Evolutionary conservation across 2,329 filamentous ascomycete genomes (phyloP), one percentile per base, ranked within the genome.

Genomic region (Neonectria magnoliae): DNA sequence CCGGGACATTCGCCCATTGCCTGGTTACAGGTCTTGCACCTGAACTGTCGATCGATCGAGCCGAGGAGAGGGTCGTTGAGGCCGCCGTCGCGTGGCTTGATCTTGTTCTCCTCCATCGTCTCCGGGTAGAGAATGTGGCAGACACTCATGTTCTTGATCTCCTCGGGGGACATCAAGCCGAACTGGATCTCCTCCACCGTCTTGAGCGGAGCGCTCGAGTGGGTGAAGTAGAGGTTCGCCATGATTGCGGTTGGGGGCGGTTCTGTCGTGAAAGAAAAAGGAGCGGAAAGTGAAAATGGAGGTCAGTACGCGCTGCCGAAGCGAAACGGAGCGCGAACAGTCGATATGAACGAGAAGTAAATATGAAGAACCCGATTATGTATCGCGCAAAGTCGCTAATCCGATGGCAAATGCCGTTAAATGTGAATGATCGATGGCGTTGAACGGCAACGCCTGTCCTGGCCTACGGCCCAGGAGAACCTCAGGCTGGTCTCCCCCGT

Each of bases 111-210:
- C 78, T 99, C 96, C 96, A 99, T 98, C 29, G 96, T 98, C 85
- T 99, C 96, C n/a, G 96, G 94, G 78, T 98, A 98, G 80, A 96
- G 88, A 79, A 99, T 95, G 80, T 97, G 93, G 73, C 91, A 92
- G 69, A 98, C 95, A 82, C 94, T 98, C 93, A 98, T 97, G 76
- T 92, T 94, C 86, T 99, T 98, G 82, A 98, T 97, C 85, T 99
- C 97, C 80, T 99, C 96, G 27, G 96, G 96, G 38, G 96, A 97
- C 81, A 99, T 89, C 78, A 99, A 88, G 78, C 96, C 96, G 79
- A 99, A 99, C 86, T 99, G 97, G 76, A 99, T 97, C 87, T 99
- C 97, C 87, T 98, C 91, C 76, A 99, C 94, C 72, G 92, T 97
- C 86, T 96, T 95, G 88, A 98, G 88, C 81, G 94, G 94, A 88